These are phyloP conservation scores for Ophiocordyceps unilateralis DNA, from an alignment of 2,329 filamentous ascomycete species.

Conservation along the genomic window DNA sequence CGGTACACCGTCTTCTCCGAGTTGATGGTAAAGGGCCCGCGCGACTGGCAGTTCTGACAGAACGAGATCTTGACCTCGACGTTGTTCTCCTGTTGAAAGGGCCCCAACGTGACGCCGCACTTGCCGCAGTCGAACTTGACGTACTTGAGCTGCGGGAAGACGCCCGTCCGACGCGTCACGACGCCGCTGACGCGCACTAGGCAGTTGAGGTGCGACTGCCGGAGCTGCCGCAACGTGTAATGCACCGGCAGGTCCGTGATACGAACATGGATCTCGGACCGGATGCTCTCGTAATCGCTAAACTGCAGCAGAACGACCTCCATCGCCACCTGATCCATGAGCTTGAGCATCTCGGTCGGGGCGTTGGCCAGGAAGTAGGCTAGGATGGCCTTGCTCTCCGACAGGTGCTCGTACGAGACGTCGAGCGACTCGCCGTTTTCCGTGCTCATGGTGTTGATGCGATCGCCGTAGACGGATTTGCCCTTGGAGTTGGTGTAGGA, in stretches of 20 bases:
- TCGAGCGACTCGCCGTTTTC: slow-evolving; percentile 92
- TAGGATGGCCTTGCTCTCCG: slow-evolving; percentile 77
- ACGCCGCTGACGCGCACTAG: slow-evolving; percentile 88
- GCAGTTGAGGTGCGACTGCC: slow-evolving; percentile 91
- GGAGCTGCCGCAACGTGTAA: slow-evolving; percentile 86
- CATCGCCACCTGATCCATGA: slow-evolving; percentile 94
- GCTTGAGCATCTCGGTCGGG: slow-evolving; percentile 82
- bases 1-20: slow-evolving; percentile 96
- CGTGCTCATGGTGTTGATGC: slow-evolving; percentile 89
- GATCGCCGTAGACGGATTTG: slow-evolving; percentile 83
- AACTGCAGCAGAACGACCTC: slow-evolving; percentile 93
- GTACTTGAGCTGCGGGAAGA: slow-evolving; percentile 96
- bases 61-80: slow-evolving; percentile 92
- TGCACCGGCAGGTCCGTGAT: slow-evolving; percentile 89
- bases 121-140: slow-evolving; percentile 96
- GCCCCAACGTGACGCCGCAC: slow-evolving; percentile 79
- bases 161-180: slow-evolving; percentile 81
- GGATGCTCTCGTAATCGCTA: slow-evolving; percentile 92
- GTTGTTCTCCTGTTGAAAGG: slow-evolving; percentile 94
- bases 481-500: slow-evolving; percentile 86
- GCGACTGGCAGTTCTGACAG: slow-evolving; percentile 91
- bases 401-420: slow-evolving; percentile 86
- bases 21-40: slow-evolving; percentile 88
- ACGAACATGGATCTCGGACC: slow-evolving; percentile 92
- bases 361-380: slow-evolving; percentile 95